phyloP scores from a whole-genome alignment of 2,329 filamentous ascomycete genomes.

The Alternaria incomplexa region DNA sequence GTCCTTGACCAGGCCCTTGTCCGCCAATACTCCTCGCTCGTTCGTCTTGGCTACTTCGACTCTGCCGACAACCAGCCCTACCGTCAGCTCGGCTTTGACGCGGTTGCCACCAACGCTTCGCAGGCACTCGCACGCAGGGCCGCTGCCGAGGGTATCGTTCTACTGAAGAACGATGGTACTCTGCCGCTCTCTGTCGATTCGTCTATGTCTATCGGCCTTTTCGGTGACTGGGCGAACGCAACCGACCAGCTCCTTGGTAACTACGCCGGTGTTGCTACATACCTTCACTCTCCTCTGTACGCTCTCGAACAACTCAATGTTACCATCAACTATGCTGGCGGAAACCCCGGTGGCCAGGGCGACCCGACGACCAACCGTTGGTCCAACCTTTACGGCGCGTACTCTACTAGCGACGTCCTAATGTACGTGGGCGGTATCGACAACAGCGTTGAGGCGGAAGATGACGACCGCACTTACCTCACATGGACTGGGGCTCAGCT shows the following conservation, averaged over 20 bases:
- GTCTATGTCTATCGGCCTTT: slow-evolving; percentile 59
- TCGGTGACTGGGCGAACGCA: slow-evolving; percentile 66
- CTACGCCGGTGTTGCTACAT: slow-evolving; percentile 64
- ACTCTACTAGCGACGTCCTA: slow-evolving; percentile 56
- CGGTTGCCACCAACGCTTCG: slow-evolving; percentile 61
- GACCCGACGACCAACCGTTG: slow-evolving; percentile 37
- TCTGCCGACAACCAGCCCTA: slow-evolving; percentile 32
- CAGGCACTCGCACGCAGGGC: slow-evolving; percentile 63
- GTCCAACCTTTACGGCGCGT: slow-evolving; percentile 19
- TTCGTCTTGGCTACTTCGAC: slow-evolving; percentile 59
- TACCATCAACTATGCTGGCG: slow-evolving; percentile 36
- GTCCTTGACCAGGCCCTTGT: slow-evolving; percentile 59
- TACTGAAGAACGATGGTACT: slow-evolving; percentile 60
- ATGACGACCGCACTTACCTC: slow-evolving; percentile 58
- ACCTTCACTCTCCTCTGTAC: slow-evolving; percentile 60
- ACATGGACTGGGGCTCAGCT: slow-evolving; percentile 62
- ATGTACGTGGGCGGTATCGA: slow-evolving; percentile 65
- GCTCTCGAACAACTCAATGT: slow-evolving; percentile 58
- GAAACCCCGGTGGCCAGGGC: slow-evolving; percentile 29
- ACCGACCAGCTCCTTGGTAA: slow-evolving; percentile 63
- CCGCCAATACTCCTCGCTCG: slow-evolving; percentile 62
- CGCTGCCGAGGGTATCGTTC: slow-evolving; percentile 55
- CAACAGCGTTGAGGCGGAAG: slow-evolving; percentile 59
- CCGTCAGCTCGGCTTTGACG: slow-evolving; percentile 27
- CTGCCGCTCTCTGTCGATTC: slow-evolving; percentile 52